A percentile compares a stretch with the other conserved stretches of the same genome.
Evolutionary conservation across 805 yeast species (phyloP).

Genomic region (Maudiozyma serrabonitensis): DNA sequence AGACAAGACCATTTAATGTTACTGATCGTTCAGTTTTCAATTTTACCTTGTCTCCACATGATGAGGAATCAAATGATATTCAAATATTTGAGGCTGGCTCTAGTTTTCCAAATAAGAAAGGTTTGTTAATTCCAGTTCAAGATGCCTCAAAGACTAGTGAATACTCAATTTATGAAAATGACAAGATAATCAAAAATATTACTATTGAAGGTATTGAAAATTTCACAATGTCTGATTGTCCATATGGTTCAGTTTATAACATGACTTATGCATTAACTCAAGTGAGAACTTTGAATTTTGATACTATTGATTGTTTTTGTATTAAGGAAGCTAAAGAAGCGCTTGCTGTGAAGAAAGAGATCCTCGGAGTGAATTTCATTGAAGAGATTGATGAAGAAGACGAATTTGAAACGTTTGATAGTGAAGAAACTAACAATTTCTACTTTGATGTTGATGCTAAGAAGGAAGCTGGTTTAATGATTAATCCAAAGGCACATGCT

Average conservation of each 20-base stretch:
- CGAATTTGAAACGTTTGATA: slow-evolving; percentile 1
- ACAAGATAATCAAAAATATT: slow-evolving; percentile 10
- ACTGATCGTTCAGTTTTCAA: slow-evolving; percentile 45
- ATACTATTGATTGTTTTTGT: slow-evolving; percentile 39
- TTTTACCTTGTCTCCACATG: slow-evolving; percentile 32
- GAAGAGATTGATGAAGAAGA: slow-evolving; percentile 18
- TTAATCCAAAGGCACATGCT: background rate
- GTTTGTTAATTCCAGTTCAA: slow-evolving; percentile 29
- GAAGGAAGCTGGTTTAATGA: background rate
- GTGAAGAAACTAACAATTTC: slow-evolving; percentile 3
- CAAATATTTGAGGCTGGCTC: slow-evolving; percentile 43
- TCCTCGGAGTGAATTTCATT: slow-evolving; percentile 7
- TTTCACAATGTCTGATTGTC: slow-evolving; percentile 32
- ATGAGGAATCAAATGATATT: slow-evolving; percentile 17
- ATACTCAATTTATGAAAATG: slow-evolving; percentile 28
- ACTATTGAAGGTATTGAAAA: slow-evolving; percentile 22
- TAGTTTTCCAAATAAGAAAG: slow-evolving; percentile 21
- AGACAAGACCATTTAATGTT: slow-evolving; percentile 46
- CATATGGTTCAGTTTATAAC: slow-evolving; percentile 28
- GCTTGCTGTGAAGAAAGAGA: slow-evolving; percentile 8
- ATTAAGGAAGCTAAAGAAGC: background rate
- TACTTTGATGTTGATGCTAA: slow-evolving; percentile 10
- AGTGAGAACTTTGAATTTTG: slow-evolving; percentile 42
- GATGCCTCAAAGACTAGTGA: slow-evolving; percentile 25
- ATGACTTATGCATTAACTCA: slow-evolving; percentile 38